Conservation (phyloP, 2,329 filamentous ascomycete species). For the Microdochium trichocladiopsis region DNA sequence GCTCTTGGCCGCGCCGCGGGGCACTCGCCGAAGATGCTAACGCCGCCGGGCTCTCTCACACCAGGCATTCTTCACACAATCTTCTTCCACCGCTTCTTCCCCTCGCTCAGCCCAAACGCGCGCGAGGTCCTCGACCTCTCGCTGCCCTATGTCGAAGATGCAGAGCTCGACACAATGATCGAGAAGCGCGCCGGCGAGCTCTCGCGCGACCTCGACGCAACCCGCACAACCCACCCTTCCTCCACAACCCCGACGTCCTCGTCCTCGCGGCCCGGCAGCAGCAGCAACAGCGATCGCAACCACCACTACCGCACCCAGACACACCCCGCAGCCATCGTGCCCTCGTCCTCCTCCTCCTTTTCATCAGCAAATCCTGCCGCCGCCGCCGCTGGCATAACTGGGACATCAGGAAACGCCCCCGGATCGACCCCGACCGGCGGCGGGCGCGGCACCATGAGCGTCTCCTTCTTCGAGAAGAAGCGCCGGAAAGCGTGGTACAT, state of each 20-base stretch:
- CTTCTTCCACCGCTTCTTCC: constrained; percentile 98
- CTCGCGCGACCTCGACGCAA: constrained; percentile 66
- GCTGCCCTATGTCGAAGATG: constrained; percentile 81
- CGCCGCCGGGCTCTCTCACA: background rate
- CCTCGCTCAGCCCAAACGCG: constrained; percentile 71
- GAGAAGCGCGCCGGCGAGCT: constrained; percentile 78
- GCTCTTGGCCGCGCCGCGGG: constrained; percentile 6
- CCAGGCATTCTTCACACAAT: constrained; percentile 89
- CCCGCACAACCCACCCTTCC: constrained; percentile 30
- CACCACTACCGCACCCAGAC: background rate
- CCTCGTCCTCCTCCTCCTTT: background rate
- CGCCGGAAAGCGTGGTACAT: constrained; percentile 76
- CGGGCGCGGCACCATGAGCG: constrained; percentile 69
- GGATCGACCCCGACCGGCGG: constrained; percentile 28
- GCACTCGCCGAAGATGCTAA: constrained; percentile 1
- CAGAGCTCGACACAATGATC: constrained; percentile 87
- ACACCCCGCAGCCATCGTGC: background rate
- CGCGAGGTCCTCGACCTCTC: constrained; percentile 88
- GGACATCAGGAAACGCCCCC: constrained; percentile 4
- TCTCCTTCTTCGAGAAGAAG: constrained; percentile 94
- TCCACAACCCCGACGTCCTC: background rate
- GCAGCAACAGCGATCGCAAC: background rate
- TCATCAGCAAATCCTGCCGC: constrained; percentile 4
- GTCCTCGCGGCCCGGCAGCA: background rate
- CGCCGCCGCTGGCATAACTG: constrained; percentile 23